phyloP scores from a whole-genome alignment of 2,329 filamentous ascomycete genomes.

The Apiospora hydei region DNA sequence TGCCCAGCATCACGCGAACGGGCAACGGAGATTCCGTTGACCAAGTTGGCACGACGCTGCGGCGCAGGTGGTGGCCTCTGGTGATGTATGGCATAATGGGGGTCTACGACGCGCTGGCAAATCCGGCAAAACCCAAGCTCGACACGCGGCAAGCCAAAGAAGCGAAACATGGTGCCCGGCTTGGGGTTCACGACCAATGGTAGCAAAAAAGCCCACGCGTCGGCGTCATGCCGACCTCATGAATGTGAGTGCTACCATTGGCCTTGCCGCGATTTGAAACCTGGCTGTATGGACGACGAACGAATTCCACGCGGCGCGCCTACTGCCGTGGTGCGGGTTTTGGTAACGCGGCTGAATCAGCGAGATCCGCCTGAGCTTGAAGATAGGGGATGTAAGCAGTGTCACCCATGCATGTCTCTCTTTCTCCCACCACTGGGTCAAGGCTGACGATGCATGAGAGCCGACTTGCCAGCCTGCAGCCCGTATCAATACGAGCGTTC shows the following conservation, averaged over 20 bases:
- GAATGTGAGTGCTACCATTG: neutral
- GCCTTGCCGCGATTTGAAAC: neutral
- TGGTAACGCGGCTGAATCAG: slow-evolving; percentile 16
- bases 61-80: neutral
- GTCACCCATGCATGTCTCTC: slow-evolving; percentile 15
- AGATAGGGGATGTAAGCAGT: slow-evolving; percentile 16
- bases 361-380: neutral
- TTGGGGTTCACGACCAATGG: neutral
- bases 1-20: neutral
- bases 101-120: neutral
- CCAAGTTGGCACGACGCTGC: neutral
- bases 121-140: neutral
- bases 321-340: slow-evolving; percentile 9
- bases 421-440: neutral
- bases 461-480: neutral
- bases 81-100: neutral
- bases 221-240: neutral
- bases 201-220: neutral
- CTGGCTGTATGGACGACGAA: neutral
- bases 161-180: neutral
- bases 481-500: neutral
- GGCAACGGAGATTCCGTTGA: neutral
- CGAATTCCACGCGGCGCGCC: neutral
- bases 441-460: slow-evolving; percentile 9
- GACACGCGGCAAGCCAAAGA: slow-evolving; percentile 10